Percentiles rank a stretch among this genome's conserved stretches.
Conservation (phyloP, 2,329 filamentous ascomycete genomes). For the Phialocephala subalpina region DNA sequence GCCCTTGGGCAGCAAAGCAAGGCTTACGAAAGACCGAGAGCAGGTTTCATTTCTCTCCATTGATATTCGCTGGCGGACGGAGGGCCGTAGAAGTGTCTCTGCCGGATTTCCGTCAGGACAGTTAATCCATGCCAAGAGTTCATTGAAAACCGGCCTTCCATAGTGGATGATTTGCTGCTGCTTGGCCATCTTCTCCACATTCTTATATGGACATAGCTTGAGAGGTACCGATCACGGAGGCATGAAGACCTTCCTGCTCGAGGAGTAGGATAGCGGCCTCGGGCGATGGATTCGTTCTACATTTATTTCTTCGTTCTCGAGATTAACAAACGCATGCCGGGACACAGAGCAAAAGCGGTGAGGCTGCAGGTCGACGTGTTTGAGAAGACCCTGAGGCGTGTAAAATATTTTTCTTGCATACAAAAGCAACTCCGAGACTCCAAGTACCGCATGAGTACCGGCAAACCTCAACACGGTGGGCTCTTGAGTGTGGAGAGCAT, state of each 20-base stretch:
- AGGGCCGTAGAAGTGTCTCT: neutral
- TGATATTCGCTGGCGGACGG: neutral
- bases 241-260: constrained; percentile 3
- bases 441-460: constrained; percentile 18
- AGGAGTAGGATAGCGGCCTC: neutral
- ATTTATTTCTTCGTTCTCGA: neutral
- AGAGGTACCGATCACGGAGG: constrained; percentile 9
- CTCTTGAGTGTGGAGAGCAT: constrained; percentile 7
- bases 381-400: neutral
- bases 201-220: constrained; percentile 1
- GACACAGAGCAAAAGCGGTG: constrained; percentile 22
- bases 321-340: neutral
- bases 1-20: neutral
- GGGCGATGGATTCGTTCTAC: neutral
- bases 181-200: constrained; percentile 7
- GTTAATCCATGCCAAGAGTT: neutral
- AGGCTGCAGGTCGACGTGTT: constrained; percentile 25
- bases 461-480: constrained; percentile 1
- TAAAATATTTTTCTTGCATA: constrained; percentile 1
- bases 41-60: neutral
- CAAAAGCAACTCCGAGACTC: constrained; percentile 1
- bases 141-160: neutral
- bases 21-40: neutral
- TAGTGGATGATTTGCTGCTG: constrained; percentile 2
- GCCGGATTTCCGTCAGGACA: neutral